Conservation (phyloP, 2,329 filamentous ascomycete genomes). For the Claviceps africana region DNA sequence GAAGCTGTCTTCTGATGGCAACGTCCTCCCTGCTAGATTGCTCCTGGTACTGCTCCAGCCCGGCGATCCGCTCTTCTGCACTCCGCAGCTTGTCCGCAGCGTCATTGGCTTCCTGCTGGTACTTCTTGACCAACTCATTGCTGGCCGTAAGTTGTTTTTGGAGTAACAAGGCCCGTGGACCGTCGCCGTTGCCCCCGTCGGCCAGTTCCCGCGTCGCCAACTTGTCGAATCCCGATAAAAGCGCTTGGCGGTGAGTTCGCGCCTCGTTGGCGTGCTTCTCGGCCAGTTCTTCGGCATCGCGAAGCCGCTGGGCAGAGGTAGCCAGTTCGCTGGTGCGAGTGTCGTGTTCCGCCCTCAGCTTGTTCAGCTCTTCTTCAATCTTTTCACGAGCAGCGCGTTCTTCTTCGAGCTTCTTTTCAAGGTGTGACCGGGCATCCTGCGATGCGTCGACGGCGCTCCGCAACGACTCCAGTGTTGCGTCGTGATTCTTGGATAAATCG, state of each 20-base stretch:
- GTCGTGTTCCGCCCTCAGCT: constrained; percentile 73
- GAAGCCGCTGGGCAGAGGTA: constrained; percentile 55
- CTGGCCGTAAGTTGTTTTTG: constrained; percentile 69
- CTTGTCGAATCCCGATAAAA: constrained; percentile 71
- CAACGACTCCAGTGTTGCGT: constrained; percentile 58
- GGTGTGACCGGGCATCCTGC: constrained; percentile 56
- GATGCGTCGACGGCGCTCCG: constrained; percentile 68
- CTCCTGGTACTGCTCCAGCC: constrained; percentile 92
- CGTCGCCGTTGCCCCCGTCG: constrained; percentile 32
- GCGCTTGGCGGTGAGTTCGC: constrained; percentile 65
- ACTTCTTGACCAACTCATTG: constrained; percentile 69
- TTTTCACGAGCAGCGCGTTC: constrained; percentile 63
- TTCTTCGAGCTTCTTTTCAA: constrained; percentile 73
- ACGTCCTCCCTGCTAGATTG: constrained; percentile 90
- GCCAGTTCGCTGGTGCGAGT: constrained; percentile 66
- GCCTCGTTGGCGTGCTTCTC: constrained; percentile 83
- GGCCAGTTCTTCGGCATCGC: constrained; percentile 75
- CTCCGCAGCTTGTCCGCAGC: constrained; percentile 80
- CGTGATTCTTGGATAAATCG: constrained; percentile 54
- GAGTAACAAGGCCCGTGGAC: constrained; percentile 57
- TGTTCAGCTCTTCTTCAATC: constrained; percentile 61
- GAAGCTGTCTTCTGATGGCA: constrained; percentile 76
- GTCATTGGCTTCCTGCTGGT: constrained; percentile 74
- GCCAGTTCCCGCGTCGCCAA: constrained; percentile 42
- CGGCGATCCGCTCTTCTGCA: constrained; percentile 92